phyloP scores from a whole-genome alignment of 352 stramenopile genomes.

The Halophytophthora polymorphica region DNA sequence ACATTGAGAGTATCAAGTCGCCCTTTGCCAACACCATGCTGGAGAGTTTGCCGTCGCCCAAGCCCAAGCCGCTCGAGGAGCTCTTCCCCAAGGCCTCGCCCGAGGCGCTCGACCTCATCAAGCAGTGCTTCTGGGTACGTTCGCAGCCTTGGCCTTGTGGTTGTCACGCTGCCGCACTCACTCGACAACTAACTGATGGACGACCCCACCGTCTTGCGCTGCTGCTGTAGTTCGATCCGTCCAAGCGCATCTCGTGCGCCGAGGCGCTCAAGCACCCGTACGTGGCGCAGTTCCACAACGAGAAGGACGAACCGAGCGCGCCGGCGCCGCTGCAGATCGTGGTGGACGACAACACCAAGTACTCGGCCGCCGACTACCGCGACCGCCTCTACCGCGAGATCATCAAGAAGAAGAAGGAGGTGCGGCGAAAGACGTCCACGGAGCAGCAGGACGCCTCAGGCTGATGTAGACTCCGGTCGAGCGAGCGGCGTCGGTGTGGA shows the following conservation, averaged over 20 bases:
- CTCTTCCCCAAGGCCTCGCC: conserved; percentile 85
- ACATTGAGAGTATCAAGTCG: conserved; percentile 92
- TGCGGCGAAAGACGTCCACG: conserved; percentile 44
- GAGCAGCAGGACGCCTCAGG: conserved; percentile 19
- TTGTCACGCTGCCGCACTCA: no score
- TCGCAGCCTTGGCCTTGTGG: neutral
- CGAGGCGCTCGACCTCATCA: conserved; percentile 89
- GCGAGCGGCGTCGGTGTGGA: no score
- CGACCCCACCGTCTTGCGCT: conserved; percentile 2
- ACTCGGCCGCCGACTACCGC: conserved; percentile 91
- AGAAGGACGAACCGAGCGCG: conserved; percentile 89
- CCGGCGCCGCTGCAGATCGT: conserved; percentile 77
- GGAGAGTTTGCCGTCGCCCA: conserved; percentile 81
- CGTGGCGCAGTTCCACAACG: conserved; percentile 94
- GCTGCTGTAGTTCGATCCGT: conserved; percentile 86
- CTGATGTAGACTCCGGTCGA: no score
- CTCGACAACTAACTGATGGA: no score
- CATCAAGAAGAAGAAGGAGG: conserved; percentile 92
- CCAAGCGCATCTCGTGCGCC: conserved; percentile 84
- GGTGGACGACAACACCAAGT: conserved; percentile 94
- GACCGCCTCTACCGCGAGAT: conserved; percentile 93
- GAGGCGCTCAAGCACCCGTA: conserved; percentile 92
- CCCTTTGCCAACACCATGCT: conserved; percentile 93
- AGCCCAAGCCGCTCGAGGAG: conserved; percentile 76
- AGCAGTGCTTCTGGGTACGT: conserved; percentile 80